Evolutionary conservation across 208 protist genomes (phyloP), one percentile per base, ranked within the genome.

Genomic region (Porcisia hertigi): DNA sequence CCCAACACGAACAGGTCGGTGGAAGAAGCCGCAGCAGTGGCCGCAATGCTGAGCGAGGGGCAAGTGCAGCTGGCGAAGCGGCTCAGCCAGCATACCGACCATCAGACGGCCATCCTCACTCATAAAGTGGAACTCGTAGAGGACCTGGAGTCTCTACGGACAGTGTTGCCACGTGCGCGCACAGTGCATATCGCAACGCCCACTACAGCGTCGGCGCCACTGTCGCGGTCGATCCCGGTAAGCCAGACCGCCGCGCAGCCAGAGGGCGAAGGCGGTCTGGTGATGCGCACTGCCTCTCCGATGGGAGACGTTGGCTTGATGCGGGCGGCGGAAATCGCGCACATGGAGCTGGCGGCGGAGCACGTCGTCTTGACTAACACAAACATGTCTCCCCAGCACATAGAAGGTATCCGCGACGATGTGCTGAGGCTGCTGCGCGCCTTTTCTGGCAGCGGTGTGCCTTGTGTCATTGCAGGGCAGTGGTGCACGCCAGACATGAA

Each of bases 401-500:
- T 90, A 39, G 54, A 77, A 20, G 79, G 82, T 34, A 70, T 72
- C 23, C 79, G 79, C 49, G 94, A 97, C 47, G 90, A 94, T 59
- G 85, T 89, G 54, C 76, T 94, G 41, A 70, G 88, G 14, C 83
- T 97, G 6, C 69, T 92, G 69, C 89, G 94, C 16, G 83, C 82
- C 41, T 95, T 96, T 72, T 87, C 92, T 67, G 80, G 86, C 64
- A 79, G 84, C 73, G 92, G 92, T 5, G 91, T 90, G 64, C 91
- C 92, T 20, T 95, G 90, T 75, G 87, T 97, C 12, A 84, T 97
- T 69, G 76, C 82, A 8, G 85, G 86, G 20, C 92, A 94, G 85
- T 97, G 94, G 92, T 97, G 94, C 86, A 97, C 92, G 23, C 94
- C 94, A 0, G 94, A 97, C 75, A 94, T 97, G 91, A 76, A 88